Conservation (phyloP, 192 early-diverging fungal species). For the Coemansia sp. region DNA sequence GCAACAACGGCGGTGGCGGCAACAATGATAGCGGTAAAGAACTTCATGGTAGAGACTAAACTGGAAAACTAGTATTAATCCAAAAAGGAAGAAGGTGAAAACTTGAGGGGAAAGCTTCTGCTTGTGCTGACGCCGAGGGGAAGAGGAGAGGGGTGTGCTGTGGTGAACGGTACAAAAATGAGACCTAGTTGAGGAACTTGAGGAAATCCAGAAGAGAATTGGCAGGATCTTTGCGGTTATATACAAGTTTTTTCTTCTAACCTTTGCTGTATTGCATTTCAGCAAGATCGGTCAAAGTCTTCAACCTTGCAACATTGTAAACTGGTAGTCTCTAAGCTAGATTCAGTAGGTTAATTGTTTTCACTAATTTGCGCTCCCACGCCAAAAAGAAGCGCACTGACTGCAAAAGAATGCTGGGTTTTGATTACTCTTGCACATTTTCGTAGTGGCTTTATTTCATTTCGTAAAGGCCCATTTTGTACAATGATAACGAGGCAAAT, state of each 20-base stretch:
- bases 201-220: conserved; percentile 5
- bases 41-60: conserved; percentile 22
- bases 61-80: background rate
- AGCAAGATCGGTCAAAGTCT: no score
- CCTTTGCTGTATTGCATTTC: no score
- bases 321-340: background rate
- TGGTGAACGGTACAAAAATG: conserved; percentile 22
- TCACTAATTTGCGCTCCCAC: background rate
- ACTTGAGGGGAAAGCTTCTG: background rate
- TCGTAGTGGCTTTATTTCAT: no score
- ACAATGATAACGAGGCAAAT: no score
- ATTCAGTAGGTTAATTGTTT: background rate
- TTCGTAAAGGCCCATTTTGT: no score
- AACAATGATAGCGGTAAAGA: conserved; percentile 21
- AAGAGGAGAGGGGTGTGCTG: background rate
- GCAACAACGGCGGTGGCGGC: conserved; percentile 25
- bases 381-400: no score
- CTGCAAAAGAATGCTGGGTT: no score
- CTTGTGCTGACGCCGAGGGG: conserved; percentile 7
- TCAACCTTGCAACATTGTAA: background rate
- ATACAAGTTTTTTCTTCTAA: background rate
- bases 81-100: background rate
- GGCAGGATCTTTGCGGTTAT: background rate
- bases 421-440: no score
- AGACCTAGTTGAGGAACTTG: conserved; percentile 37